Conservation (phyloP, 768 basidiomycete species). For the Lentinula edodes region DNA sequence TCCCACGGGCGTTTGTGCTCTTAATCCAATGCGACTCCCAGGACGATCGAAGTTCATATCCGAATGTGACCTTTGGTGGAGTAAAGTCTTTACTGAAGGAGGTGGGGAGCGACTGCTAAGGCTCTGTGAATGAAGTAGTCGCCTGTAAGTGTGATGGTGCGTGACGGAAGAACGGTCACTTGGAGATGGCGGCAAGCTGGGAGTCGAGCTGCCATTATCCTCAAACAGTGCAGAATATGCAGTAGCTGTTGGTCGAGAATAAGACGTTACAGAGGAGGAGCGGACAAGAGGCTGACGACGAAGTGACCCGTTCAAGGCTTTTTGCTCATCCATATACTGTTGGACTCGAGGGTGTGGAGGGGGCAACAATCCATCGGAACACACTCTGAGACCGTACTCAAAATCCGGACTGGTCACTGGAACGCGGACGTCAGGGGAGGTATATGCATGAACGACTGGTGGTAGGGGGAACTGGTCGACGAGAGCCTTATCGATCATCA, state of each 20-base stretch:
- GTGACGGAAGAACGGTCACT: not conserved
- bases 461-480: conserved; percentile 5
- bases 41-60: not conserved
- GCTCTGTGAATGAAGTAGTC: not conserved
- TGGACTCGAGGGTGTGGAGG: not conserved
- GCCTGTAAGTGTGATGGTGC: not conserved
- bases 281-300: not conserved
- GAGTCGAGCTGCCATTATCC: not conserved
- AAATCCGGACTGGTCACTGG: not conserved
- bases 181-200: not conserved
- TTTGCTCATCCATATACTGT: not conserved
- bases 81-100: not conserved
- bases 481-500: conserved; percentile 1
- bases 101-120: not conserved
- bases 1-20: not conserved
- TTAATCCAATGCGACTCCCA: not conserved
- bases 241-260: conserved; percentile 1
- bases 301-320: not conserved
- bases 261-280: conserved; percentile 3
- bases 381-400: not conserved
- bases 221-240: not conserved
- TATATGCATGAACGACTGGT: conserved; percentile 1
- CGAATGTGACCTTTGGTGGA: not conserved
- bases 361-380: not conserved
- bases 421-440: not conserved